Base-by-base conservation (phyloP, 139 green algal genomes). In the Zygnema cylindricum region DNA sequence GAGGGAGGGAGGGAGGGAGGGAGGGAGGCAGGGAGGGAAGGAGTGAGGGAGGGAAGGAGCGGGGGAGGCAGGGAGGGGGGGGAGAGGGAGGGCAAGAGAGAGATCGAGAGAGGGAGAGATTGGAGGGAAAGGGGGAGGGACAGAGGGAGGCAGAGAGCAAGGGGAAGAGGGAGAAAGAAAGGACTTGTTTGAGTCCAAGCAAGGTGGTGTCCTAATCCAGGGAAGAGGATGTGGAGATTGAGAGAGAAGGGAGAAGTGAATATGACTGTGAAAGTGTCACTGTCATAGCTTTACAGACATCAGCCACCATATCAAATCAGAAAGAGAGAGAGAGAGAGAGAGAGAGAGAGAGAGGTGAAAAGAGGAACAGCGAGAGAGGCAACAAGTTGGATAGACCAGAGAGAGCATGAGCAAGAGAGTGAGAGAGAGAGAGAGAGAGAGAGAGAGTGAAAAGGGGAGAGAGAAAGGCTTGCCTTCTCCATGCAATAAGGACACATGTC, bases 401-500 rank as follows among this genome's bases (percentile, higher is more conserved):
- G 57, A 73, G 57, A 30, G 30, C 30, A 73, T 73, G 57, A 35
- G 30, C 30, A 73, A 30, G 57, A 73, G n/a, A n/a, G n/a, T n/a
- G n/a, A n/a, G n/a, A n/a, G n/a, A n/a, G n/a, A n/a, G n/a, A n/a
- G n/a, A n/a, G n/a, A n/a, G n/a, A n/a, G n/a, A n/a, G n/a, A n/a
- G n/a, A n/a, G n/a, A n/a, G n/a, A n/a, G n/a, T n/a, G n/a, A n/a
- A n/a, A n/a, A n/a, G n/a, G n/a, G n/a, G n/a, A n/a, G n/a, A n/a
- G n/a, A n/a, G n/a, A n/a, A n/a, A n/a, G n/a, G n/a, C n/a, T n/a
- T n/a, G n/a, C 40, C 79, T 86, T 86, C 42, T 86, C 79, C 2
- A 49, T 76, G 40, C 79, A 86, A 55, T 76, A 87, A 11, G 81
- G 54, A 43, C 81, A 87, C 49, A 69, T 87, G 81, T 87, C 81